Evolutionary conservation across 306 rosid species (phyloP).

Genomic region (Oxytropis ochrocephala): DNA sequence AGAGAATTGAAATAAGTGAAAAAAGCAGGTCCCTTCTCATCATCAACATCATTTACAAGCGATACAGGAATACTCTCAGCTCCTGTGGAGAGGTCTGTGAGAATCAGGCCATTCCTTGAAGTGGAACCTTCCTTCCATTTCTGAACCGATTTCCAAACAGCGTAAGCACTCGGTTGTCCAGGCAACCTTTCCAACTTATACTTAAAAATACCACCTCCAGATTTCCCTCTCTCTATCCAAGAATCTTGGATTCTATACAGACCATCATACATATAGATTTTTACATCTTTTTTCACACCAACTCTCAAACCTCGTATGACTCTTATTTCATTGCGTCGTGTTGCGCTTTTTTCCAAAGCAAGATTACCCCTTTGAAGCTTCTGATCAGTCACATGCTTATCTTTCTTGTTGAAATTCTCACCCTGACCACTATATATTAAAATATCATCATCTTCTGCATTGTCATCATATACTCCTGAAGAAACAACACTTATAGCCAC

Average conservation of each 20-base stretch:
- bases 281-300: slow-evolving; percentile 12
- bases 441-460: slow-evolving; percentile 39
- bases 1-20: slow-evolving; percentile 49
- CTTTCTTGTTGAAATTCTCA: slow-evolving; percentile 46
- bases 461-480: slow-evolving; percentile 53
- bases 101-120: slow-evolving; percentile 49
- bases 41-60: slow-evolving; percentile 61
- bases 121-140: slow-evolving; percentile 35
- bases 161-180: slow-evolving; percentile 47
- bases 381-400: slow-evolving; percentile 45
- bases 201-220: slow-evolving; percentile 58
- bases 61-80: slow-evolving; percentile 53
- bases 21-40: slow-evolving; percentile 39
- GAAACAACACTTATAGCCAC: slow-evolving; percentile 64
- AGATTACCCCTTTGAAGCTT: slow-evolving; percentile 76
- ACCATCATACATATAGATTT: slow-evolving; percentile 68
- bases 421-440: slow-evolving; percentile 66
- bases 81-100: slow-evolving; percentile 48
- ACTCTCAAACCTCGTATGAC: slow-evolving; percentile 50
- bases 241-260: slow-evolving; percentile 49
- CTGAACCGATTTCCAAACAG: slow-evolving; percentile 40
- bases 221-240: slow-evolving; percentile 49
- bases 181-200: slow-evolving; percentile 58
- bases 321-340: slow-evolving; percentile 44
- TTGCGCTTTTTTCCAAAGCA: slow-evolving; percentile 48